Percentiles rank a stretch among this genome's conserved stretches.
phyloP scores from a whole-genome alignment of 31 red algal species.

The Odonthalia washingtoniensis region DNA sequence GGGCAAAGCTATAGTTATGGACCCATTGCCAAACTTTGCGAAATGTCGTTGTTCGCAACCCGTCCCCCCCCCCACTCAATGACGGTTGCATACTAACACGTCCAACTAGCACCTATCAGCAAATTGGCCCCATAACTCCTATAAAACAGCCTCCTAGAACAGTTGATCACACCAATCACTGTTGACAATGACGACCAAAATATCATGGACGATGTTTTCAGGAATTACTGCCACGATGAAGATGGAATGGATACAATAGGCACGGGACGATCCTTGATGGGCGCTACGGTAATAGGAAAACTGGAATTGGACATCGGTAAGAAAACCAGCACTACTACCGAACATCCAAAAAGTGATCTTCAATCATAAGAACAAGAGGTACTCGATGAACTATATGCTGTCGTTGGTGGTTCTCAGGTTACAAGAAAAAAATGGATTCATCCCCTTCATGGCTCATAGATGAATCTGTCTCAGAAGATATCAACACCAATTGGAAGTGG shows the following conservation, averaged over 20 bases:
- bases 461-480: not conserved
- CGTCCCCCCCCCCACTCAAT: conserved; percentile 13
- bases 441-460: not conserved
- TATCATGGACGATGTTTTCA: not conserved
- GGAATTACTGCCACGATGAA: not conserved
- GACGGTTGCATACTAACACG: conserved; percentile 24
- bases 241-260: not conserved
- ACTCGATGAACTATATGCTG: not conserved
- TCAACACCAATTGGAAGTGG: not conserved
- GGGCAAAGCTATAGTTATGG: conserved; percentile 16
- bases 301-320: not conserved
- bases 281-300: not conserved
- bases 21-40: not conserved
- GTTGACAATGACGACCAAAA: not conserved
- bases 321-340: not conserved
- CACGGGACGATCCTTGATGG: not conserved
- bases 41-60: not conserved
- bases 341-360: not conserved
- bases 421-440: not conserved
- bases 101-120: conserved; percentile 2
- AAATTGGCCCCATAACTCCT: conserved; percentile 5
- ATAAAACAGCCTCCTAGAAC: not conserved
- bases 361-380: not conserved
- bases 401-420: not conserved
- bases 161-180: not conserved